Conservation (phyloP, 1,284 basidiomycete species). For the Hypsizygus ulmarius region DNA sequence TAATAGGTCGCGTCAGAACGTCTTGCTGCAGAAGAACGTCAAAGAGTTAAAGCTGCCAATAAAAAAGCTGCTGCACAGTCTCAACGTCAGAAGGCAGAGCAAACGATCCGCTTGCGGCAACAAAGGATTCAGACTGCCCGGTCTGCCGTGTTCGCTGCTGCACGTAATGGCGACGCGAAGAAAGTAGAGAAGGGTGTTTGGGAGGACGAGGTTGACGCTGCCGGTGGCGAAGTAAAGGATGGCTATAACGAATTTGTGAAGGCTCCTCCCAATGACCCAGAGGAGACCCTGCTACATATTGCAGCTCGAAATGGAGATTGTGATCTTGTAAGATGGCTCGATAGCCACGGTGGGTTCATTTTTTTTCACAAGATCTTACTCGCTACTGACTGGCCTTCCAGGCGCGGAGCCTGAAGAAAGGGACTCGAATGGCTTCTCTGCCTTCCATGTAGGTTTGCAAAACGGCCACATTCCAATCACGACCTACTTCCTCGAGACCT, state of each 20-base stretch:
- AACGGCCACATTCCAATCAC: constrained; percentile 48
- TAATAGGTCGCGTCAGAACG: constrained; percentile 38
- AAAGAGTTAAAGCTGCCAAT: constrained; percentile 48
- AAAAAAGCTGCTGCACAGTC: constrained; percentile 56
- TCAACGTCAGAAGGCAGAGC: constrained; percentile 49
- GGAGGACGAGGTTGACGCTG: constrained; percentile 67
- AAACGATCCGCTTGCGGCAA: constrained; percentile 43
- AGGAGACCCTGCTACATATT: constrained; percentile 69
- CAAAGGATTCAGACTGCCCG: constrained; percentile 52
- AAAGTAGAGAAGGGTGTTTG: constrained; percentile 62
- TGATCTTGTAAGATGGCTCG: constrained; percentile 64
- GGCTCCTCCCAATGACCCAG: constrained; percentile 46
- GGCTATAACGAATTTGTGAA: constrained; percentile 54
- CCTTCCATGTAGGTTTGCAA: constrained; percentile 65
- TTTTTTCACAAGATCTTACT: constrained; percentile 18
- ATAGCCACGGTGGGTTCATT: constrained; percentile 56
- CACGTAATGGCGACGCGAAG: constrained; percentile 48
- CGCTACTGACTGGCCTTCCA: constrained; percentile 31
- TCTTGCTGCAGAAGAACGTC: constrained; percentile 52
- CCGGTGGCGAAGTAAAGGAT: constrained; percentile 61
- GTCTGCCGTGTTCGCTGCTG: constrained; percentile 61
- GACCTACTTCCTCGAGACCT: constrained; percentile 55
- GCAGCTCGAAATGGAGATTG: constrained; percentile 51
- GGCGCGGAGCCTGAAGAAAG: constrained; percentile 71
- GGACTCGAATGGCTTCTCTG: constrained; percentile 52